Evolutionary conservation across 2,329 filamentous ascomycete species (phyloP).

Genomic region (Scedosporium minutisporum): DNA sequence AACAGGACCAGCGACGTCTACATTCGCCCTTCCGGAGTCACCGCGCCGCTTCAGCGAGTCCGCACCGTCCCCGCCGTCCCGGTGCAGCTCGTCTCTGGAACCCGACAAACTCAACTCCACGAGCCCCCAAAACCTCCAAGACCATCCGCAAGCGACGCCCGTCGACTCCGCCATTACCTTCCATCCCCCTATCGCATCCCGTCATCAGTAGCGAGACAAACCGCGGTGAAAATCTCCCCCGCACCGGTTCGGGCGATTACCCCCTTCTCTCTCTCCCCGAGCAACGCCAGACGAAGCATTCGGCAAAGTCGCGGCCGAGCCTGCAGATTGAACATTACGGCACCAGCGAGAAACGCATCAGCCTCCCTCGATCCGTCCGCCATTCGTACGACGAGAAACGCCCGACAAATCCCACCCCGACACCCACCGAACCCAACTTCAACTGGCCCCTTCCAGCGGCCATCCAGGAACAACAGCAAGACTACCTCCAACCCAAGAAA

Average conservation of each 20-base stretch:
- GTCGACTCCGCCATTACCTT: constrained; percentile 43
- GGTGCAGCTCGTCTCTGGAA: constrained; percentile 49
- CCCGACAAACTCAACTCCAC: constrained; percentile 49
- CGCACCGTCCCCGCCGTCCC: constrained; percentile 27
- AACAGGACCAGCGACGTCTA: constrained; percentile 3
- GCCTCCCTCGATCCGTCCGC: constrained; percentile 43
- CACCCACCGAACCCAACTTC: constrained; percentile 7
- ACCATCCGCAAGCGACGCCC: constrained; percentile 32
- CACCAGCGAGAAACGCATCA: constrained; percentile 38
- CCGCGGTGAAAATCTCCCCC: not conserved
- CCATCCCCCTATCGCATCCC: constrained; percentile 39
- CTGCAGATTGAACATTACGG: constrained; percentile 38
- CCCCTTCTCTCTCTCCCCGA: constrained; percentile 43
- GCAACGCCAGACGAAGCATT: constrained; percentile 35
- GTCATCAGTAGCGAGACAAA: constrained; percentile 21
- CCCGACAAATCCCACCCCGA: constrained; percentile 21
- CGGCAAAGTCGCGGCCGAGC: constrained; percentile 34
- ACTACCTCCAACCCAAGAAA: constrained; percentile 13
- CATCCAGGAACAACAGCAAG: constrained; percentile 4
- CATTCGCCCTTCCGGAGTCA: constrained; percentile 32
- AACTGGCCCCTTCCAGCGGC: not conserved
- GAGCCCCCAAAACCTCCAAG: constrained; percentile 20
- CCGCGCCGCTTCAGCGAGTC: constrained; percentile 20
- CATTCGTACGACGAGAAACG: constrained; percentile 44
- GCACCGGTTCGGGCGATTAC: constrained; percentile 24